Evolutionary conservation across 163 green algal genomes (phyloP), one percentile per base, ranked within the genome.

Genomic region (Trebouxiophyceae sp.): DNA sequence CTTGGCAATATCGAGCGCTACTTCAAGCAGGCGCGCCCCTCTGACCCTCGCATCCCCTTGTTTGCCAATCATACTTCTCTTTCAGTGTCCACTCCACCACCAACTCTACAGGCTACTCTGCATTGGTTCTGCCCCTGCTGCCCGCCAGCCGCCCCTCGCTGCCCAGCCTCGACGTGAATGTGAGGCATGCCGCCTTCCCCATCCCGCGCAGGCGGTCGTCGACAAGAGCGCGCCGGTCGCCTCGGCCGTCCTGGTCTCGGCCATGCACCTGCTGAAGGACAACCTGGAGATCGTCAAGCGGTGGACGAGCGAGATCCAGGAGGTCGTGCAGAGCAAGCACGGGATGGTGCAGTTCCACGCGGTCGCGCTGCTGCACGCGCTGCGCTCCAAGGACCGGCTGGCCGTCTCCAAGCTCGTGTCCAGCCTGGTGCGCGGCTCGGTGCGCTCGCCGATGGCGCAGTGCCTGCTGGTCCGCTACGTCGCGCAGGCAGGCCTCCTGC

Each of bases 1-100:
- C 87, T 99, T 50, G 81, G 79, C 47, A 93, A 99, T 70, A 96
- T 99, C 61, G 94, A 99, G 84, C 84, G 94, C 28, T 98, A 98
- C 78, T 79, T 98, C 16, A 98, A 99, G 85, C 90, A 97, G 71
- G 90, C 87, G n/a, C 78, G 95, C 8, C 6, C 24, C 55, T n/a
- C n/a, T n/a, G n/a, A n/a, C n/a, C n/a, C n/a, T n/a, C n/a, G n/a
- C n/a, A n/a, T n/a, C n/a, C n/a, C n/a, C n/a, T n/a, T n/a, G n/a
- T n/a, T n/a, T n/a, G n/a, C n/a, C n/a, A n/a, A n/a, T n/a, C n/a
- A n/a, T n/a, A n/a, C n/a, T n/a, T n/a, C n/a, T n/a, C n/a, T n/a
- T n/a, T n/a, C n/a, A n/a, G n/a, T n/a, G n/a, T n/a, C n/a, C n/a
- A n/a, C n/a, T n/a, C n/a, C n/a, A n/a, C n/a, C n/a, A n/a, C n/a